Base-by-base conservation (phyloP, 768 basidiomycete species). In the Coprinellus aureogranulatus region DNA sequence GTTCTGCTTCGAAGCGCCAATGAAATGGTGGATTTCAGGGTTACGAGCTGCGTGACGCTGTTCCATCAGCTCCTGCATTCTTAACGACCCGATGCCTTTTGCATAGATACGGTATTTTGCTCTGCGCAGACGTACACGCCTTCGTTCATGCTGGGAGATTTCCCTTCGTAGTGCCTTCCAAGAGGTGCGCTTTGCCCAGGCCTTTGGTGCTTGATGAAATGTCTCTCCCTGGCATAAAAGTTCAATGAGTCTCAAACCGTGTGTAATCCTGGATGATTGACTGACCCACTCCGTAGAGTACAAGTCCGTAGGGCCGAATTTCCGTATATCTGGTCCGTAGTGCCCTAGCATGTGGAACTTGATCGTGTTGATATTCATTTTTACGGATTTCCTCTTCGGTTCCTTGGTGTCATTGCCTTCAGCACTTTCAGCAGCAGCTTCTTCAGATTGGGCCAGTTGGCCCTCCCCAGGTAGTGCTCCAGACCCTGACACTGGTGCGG, bases 331-430 rank as follows among this genome's bases (percentile, higher is more conserved):
- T 9, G 45, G 23, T 10, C 9, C 45, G 20, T 46, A 46, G 20
- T 46, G 45, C 16, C 45, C 45, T 10, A 46, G n/a, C 3, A 27
- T 9, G 31, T 42, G 41, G 50, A 41, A 53, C 57, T 66, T 58
- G 16, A 25, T 18, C n/a, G n/a, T n/a, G n/a, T n/a, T n/a, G n/a
- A n/a, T n/a, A n/a, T n/a, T n/a, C n/a, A n/a, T n/a, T n/a, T n/a
- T n/a, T n/a, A n/a, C n/a, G n/a, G n/a, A n/a, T n/a, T n/a, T n/a
- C n/a, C n/a, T n/a, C n/a, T n/a, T n/a, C n/a, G n/a, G n/a, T n/a
- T n/a, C n/a, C n/a, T n/a, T n/a, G n/a, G n/a, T n/a, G n/a, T n/a
- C n/a, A n/a, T n/a, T n/a, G n/a, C n/a, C n/a, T n/a, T n/a, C n/a
- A n/a, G n/a, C n/a, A n/a, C n/a, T n/a, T n/a, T n/a, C n/a, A n/a